phyloP scores from a whole-genome alignment of 2,329 filamentous ascomycete species.

The Onygenales sp. region DNA sequence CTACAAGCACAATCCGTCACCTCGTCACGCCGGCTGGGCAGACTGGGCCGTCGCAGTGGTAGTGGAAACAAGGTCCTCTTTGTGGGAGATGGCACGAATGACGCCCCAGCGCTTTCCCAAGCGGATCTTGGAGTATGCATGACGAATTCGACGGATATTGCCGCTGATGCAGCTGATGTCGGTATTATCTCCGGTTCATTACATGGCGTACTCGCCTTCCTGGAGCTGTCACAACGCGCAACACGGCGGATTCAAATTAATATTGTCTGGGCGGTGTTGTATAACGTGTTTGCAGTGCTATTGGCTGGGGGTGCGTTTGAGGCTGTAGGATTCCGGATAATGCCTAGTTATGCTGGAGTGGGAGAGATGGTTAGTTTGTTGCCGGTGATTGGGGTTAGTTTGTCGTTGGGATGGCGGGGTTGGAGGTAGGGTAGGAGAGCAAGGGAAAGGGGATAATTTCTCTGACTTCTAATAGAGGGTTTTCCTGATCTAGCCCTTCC shows the following conservation, averaged over 20 bases:
- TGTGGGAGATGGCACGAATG: slow-evolving; percentile 70
- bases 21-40: too few species aligned
- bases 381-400: slow-evolving; percentile 54
- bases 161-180: slow-evolving; percentile 57
- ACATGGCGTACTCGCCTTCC: slow-evolving; percentile 46
- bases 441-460: not conserved
- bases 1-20: slow-evolving; percentile 13
- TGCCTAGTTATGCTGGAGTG: slow-evolving; percentile 56
- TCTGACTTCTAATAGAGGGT: too few species aligned
- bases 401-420: slow-evolving; percentile 24
- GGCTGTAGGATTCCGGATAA: slow-evolving; percentile 50
- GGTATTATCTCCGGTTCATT: slow-evolving; percentile 54
- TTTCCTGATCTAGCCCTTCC: too few species aligned
- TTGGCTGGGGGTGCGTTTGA: slow-evolving; percentile 50
- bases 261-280: slow-evolving; percentile 60
- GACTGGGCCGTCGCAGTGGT: not conserved
- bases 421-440: not conserved
- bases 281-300: slow-evolving; percentile 60
- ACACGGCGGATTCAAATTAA: slow-evolving; percentile 53
- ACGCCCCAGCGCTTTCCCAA: slow-evolving; percentile 61
- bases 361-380: slow-evolving; percentile 66
- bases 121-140: slow-evolving; percentile 65
- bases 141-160: slow-evolving; percentile 53
- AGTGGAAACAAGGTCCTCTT: slow-evolving; percentile 50
- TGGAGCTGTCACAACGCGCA: slow-evolving; percentile 42